Conservation (phyloP, 331 rosid genomes). For the Spiraea crenata region DNA sequence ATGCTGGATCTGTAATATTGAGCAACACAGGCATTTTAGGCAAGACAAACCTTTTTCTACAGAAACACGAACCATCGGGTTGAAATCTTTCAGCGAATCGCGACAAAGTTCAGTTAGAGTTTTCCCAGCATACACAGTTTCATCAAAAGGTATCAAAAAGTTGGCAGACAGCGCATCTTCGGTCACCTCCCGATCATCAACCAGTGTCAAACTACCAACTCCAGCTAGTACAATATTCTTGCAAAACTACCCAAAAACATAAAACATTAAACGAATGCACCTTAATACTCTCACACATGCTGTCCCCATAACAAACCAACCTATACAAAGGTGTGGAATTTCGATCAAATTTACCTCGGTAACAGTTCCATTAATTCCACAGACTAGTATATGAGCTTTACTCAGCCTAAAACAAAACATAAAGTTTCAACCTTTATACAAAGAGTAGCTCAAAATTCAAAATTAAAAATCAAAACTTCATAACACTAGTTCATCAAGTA, state of each 20-base stretch:
- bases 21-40: not conserved
- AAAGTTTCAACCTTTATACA: not conserved
- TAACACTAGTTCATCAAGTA: too few species aligned
- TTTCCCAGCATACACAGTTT: constrained; percentile 61
- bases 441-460: not conserved
- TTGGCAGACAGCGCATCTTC: constrained; percentile 65
- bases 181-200: constrained; percentile 64
- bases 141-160: constrained; percentile 77
- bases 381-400: constrained; percentile 85
- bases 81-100: constrained; percentile 87
- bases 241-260: constrained; percentile 61
- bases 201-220: constrained; percentile 94
- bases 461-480: not conserved
- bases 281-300: not conserved
- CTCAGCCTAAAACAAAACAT: constrained; percentile 63
- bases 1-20: not conserved
- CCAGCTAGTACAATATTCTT: constrained; percentile 95
- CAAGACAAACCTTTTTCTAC: constrained; percentile 60
- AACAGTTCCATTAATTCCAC: constrained; percentile 85
- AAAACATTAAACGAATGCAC: not conserved
- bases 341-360: constrained; percentile 63
- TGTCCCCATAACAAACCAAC: not conserved
- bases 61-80: constrained; percentile 93
- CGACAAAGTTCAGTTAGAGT: constrained; percentile 84
- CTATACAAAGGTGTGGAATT: not conserved